Conservation (phyloP, 1,284 basidiomycete genomes). For the Phlebopus sp. region DNA sequence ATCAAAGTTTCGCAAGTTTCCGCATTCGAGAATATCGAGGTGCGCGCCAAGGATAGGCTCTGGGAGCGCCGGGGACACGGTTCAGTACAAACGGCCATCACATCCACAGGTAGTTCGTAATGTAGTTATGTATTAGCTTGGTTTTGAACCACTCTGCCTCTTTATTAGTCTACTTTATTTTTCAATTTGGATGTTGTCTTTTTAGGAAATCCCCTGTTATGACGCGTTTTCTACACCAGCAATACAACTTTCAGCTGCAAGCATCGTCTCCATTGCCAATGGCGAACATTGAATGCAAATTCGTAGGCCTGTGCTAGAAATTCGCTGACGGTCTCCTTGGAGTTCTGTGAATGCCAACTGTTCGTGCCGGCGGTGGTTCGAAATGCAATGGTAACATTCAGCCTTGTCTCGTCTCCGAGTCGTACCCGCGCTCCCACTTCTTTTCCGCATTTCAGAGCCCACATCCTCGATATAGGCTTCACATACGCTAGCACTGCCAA, state of each 20-base stretch:
- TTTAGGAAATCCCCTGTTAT: too few species aligned
- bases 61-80: constrained; percentile 69
- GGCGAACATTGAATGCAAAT: too few species aligned
- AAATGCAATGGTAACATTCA: neutral
- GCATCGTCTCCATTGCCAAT: too few species aligned
- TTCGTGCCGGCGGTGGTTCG: neutral
- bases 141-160: neutral
- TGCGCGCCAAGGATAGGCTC: constrained; percentile 79
- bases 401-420: neutral
- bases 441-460: neutral
- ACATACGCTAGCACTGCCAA: neutral
- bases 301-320: too few species aligned
- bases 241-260: too few species aligned
- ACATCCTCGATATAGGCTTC: neutral
- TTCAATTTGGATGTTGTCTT: neutral
- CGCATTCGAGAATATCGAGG: constrained; percentile 84
- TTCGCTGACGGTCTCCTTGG: neutral
- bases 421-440: neutral
- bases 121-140: too few species aligned
- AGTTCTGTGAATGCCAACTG: neutral
- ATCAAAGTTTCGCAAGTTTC: constrained; percentile 74
- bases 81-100: constrained; percentile 43
- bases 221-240: too few species aligned
- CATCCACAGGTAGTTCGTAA: constrained; percentile 35
- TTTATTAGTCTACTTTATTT: constrained; percentile 4